Base-by-base conservation (phyloP, 176 grass and related monocot genomes). In the Aegilops longissima region DNA sequence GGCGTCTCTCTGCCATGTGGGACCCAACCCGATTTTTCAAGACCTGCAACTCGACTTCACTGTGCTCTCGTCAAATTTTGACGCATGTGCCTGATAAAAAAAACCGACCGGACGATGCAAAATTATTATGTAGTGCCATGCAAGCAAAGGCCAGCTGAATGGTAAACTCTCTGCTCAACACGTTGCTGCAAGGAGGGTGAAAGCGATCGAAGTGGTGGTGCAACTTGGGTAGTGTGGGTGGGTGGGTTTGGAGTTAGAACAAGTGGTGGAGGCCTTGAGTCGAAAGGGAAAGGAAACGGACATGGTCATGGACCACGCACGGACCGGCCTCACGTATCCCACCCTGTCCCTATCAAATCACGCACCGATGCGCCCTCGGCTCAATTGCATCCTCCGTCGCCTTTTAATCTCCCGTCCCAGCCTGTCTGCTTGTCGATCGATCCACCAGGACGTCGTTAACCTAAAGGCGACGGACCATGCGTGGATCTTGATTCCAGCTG, bases 201-300 rank as follows among this genome's bases (percentile, higher is more conserved):
- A 23, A 44, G 40, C 3, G 42, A 75, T 75, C 5, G 76, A 63
- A 16, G 34, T 20, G 54, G 49, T 13, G 61, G 61, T 77, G 62
- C 72, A 82, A 79, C 42, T 74, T 59, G 56, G 20, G 56, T 21
- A 21, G 72, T 49, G 44, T 3, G 30, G 1, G 45, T 76, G 45
- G 73, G 73, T 76, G 73, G 84, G 83, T 54, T 30, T 59, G 49
- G 24, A 61, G 61, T 25, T 40, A 3, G 51, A 10, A 68, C 21
- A 49, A 30, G 16, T 49, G 58, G 80, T 78, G 66, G 79, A 58
- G 64, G 73, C 45, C 59, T 73, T 18, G 12, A 70, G 81, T 70
- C 85, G 85, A 90, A 90, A 93, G 85, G 87, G 91, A 93, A 87
- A 93, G 91, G 91, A 93, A 93, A 93, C 91, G 66, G 83, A 87